phyloP scores from a whole-genome alignment of 2,329 filamentous ascomycete genomes.

The Cytospora leucostoma region DNA sequence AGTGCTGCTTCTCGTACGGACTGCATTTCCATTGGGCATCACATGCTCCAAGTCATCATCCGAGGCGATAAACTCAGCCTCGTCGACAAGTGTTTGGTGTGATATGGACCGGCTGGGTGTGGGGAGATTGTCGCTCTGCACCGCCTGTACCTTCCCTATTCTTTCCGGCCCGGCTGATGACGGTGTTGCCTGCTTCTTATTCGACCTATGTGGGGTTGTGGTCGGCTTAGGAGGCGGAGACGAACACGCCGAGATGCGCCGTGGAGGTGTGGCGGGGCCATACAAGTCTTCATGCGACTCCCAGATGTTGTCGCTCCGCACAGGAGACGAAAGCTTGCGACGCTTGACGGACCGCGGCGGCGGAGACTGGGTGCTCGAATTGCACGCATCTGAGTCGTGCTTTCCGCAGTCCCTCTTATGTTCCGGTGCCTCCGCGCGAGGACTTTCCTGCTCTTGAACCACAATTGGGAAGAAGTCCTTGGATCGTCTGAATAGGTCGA shows the following conservation, averaged over 20 bases:
- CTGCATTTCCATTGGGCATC: slow-evolving; percentile 17
- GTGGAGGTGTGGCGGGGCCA: slow-evolving; percentile 24
- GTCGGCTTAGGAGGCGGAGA: background rate
- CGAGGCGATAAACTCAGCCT: slow-evolving; percentile 29
- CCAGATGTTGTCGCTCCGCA: background rate
- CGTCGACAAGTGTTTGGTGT: slow-evolving; percentile 6
- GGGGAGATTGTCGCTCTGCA: slow-evolving; percentile 11
- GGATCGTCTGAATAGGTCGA: slow-evolving; percentile 53
- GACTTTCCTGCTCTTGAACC: slow-evolving; percentile 32
- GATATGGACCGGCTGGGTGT: slow-evolving; percentile 22
- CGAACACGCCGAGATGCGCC: slow-evolving; percentile 1
- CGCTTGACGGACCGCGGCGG: slow-evolving; percentile 19
- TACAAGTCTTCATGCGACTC: slow-evolving; percentile 23
- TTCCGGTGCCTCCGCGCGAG: slow-evolving; percentile 21
- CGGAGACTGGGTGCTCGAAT: background rate
- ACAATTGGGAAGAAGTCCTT: slow-evolving; percentile 50
- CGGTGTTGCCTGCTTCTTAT: slow-evolving; percentile 7
- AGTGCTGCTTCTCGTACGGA: background rate
- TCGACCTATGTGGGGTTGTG: background rate
- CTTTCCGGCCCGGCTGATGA: slow-evolving; percentile 4
- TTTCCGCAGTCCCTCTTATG: background rate
- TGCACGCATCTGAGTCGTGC: slow-evolving; percentile 29
- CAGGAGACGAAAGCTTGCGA: slow-evolving; percentile 22
- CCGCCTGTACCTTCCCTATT: slow-evolving; percentile 27
- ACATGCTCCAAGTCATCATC: slow-evolving; percentile 32